Conservation (phyloP, 148 eudicot species). For the Dysphania ambrosioides region DNA sequence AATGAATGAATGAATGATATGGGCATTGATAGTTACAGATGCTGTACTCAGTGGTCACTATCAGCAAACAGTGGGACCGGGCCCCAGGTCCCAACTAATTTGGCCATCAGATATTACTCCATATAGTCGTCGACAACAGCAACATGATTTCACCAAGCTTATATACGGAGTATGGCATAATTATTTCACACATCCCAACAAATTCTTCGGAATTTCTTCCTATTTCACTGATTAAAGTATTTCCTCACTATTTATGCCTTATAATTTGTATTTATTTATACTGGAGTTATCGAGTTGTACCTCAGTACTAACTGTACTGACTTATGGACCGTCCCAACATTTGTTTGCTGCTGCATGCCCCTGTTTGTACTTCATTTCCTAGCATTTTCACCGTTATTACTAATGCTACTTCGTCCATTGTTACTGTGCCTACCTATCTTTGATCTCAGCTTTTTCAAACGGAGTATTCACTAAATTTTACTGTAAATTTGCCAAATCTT, state of each 20-base stretch:
- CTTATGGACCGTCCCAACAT: not conserved
- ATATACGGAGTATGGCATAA: too few species aligned
- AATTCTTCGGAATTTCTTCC: not conserved
- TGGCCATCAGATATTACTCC: too few species aligned
- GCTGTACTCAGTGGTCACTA: constrained; percentile 34
- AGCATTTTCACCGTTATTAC: too few species aligned
- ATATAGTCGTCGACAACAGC: not conserved
- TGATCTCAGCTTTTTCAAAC: not conserved
- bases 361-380: not conserved
- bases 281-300: too few species aligned
- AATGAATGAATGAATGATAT: constrained; percentile 5
- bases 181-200: constrained; percentile 11
- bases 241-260: too few species aligned
- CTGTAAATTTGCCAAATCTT: too few species aligned
- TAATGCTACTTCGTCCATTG: too few species aligned
- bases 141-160: too few species aligned
- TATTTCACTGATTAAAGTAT: not conserved
- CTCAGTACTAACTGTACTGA: not conserved
- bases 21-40: constrained; percentile 34
- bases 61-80: constrained; percentile 9
- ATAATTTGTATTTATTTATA: too few species aligned
- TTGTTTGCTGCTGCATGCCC: constrained; percentile 17
- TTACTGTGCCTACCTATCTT: not conserved
- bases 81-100: too few species aligned
- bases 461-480: too few species aligned